These are phyloP conservation scores for Pharnaceum exiguum DNA, from an alignment of 148 eudicot species.

Conservation along the genomic window DNA sequence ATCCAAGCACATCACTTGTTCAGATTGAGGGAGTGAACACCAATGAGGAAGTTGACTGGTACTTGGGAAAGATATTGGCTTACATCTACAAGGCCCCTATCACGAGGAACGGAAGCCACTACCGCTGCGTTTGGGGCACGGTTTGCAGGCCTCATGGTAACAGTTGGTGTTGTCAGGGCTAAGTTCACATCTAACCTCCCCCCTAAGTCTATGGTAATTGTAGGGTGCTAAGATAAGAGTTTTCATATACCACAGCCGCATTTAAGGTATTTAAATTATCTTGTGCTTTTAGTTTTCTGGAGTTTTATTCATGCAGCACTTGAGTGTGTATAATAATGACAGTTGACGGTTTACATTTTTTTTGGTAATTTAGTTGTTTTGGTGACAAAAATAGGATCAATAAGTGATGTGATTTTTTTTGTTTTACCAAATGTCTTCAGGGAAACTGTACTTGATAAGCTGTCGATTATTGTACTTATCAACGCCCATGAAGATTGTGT, in stretches of 20 bases:
- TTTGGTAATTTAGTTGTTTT: too few species aligned
- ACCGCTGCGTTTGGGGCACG: constrained; percentile 54
- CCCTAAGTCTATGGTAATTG: constrained; percentile 45
- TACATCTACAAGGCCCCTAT: constrained; percentile 37
- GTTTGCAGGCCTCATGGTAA: constrained; percentile 47
- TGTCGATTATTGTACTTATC: too few species aligned
- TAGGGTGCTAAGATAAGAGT: constrained; percentile 46
- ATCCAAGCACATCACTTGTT: constrained; percentile 48
- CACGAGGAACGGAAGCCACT: constrained; percentile 39
- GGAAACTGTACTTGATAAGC: too few species aligned
- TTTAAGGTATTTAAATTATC: too few species aligned
- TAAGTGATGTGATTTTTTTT: too few species aligned
- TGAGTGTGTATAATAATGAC: too few species aligned
- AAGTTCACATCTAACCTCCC: constrained; percentile 50
- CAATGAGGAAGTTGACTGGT: constrained; percentile 53
- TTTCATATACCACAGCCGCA: constrained; percentile 52
- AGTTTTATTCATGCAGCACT: too few species aligned
- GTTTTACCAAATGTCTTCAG: too few species aligned
- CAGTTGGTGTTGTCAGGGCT: constrained; percentile 44
- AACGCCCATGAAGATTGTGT: too few species aligned
- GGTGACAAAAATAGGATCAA: too few species aligned
- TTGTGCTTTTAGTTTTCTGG: too few species aligned
- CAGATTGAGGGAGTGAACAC: constrained; percentile 65
- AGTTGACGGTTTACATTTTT: too few species aligned
- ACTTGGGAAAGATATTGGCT: constrained; percentile 48